A percentile compares a stretch with the other conserved stretches of the same genome.
These are phyloP conservation scores for Eutrema yunnanense DNA, from an alignment of 345 rosid genomes.

Conservation along the genomic window DNA sequence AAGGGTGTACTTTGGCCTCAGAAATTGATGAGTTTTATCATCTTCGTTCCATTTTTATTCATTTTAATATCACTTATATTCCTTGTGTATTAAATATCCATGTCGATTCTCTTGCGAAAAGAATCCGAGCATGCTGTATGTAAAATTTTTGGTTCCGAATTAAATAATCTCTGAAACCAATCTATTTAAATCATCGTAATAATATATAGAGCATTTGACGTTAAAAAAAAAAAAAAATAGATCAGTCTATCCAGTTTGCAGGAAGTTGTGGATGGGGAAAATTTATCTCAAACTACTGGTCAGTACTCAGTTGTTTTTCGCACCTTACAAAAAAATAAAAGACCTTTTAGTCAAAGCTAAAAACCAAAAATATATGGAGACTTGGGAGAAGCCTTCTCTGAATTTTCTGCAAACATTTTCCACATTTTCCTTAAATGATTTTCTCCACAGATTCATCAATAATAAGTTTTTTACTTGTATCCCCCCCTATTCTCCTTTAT, in stretches of 20 bases:
- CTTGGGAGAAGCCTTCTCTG: background rate
- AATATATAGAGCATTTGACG: too few species aligned
- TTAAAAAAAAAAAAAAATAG: too few species aligned
- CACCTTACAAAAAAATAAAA: background rate
- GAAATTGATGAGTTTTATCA: too few species aligned
- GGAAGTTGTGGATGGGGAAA: background rate
- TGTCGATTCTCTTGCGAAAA: too few species aligned
- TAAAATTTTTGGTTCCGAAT: too few species aligned
- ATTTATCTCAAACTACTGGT: background rate
- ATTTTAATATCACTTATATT: too few species aligned
- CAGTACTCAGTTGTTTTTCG: background rate
- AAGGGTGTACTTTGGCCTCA: too few species aligned
- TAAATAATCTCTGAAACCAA: too few species aligned
- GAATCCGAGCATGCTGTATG: too few species aligned
- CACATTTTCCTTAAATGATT: background rate
- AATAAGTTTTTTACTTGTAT: background rate
- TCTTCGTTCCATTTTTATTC: too few species aligned
- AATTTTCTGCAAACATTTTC: background rate
- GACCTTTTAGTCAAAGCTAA: background rate
- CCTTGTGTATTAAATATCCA: too few species aligned
- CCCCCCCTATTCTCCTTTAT: background rate
- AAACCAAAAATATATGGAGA: background rate
- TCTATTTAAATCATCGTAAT: too few species aligned
- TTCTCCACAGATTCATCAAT: background rate
- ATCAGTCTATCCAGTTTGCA: background rate